These are phyloP conservation scores for Arthromyces matolae DNA, from an alignment of 768 basidiomycete species.

Conservation along the genomic window DNA sequence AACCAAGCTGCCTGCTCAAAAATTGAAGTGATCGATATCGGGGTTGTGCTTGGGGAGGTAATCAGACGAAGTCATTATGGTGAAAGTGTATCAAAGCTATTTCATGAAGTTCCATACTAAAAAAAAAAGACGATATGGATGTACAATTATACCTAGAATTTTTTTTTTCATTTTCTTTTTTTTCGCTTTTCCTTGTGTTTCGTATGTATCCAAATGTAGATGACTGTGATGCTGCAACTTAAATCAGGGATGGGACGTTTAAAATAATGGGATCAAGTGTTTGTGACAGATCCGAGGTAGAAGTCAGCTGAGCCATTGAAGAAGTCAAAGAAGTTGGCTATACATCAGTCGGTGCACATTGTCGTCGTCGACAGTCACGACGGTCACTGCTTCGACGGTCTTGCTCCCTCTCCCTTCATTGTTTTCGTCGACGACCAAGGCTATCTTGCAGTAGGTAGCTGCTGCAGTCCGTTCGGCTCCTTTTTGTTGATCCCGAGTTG, in stretches of 20 bases:
- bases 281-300: conserved; percentile 24
- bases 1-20: conserved; percentile 71
- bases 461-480: conserved; percentile 8
- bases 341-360: conserved; percentile 13
- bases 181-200: background rate
- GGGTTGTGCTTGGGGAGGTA: conserved; percentile 92
- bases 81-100: conserved; percentile 87
- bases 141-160: conserved; percentile 7
- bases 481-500: conserved; percentile 13
- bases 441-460: too few species aligned
- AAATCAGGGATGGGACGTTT: conserved; percentile 15
- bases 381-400: conserved; percentile 12
- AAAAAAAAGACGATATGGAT: conserved; percentile 4
- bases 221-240: conserved; percentile 8
- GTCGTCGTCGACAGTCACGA: conserved; percentile 16
- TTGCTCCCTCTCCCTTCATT: conserved; percentile 1
- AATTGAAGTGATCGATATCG: conserved; percentile 93
- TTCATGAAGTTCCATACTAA: conserved; percentile 88
- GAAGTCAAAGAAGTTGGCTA: conserved; percentile 9
- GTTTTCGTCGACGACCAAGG: too few species aligned
- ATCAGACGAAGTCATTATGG: conserved; percentile 96
- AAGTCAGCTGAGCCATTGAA: conserved; percentile 20
- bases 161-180: too few species aligned
- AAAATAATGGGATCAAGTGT: conserved; percentile 12
- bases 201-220: conserved; percentile 16